A percentile compares a stretch with the other conserved stretches of the same genome.
phyloP scores from a whole-genome alignment of 2,329 filamentous ascomycete species.

The Reticulascus tulasneorum region DNA sequence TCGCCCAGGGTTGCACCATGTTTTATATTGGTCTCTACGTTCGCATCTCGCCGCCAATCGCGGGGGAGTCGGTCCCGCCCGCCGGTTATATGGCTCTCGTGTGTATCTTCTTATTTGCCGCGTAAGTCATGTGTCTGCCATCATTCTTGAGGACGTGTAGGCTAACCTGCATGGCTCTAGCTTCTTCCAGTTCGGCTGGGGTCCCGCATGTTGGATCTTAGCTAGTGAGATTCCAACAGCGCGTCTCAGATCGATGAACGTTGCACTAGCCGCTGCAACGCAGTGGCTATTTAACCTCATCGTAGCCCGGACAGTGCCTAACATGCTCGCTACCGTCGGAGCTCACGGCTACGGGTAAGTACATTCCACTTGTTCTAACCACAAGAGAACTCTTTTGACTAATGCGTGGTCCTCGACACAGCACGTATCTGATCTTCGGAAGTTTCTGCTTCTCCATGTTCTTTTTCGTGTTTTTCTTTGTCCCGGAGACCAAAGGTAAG shows the following conservation, averaged over 20 bases:
- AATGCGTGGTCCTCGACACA: too few species aligned
- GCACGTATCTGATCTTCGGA: constrained; percentile 61
- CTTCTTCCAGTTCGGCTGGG: constrained; percentile 40
- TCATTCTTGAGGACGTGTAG: too few species aligned
- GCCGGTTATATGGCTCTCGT: constrained; percentile 63
- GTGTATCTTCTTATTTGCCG: constrained; percentile 61
- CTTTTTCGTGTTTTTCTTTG: constrained; percentile 58
- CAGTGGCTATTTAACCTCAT: constrained; percentile 71
- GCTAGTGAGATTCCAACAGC: constrained; percentile 58
- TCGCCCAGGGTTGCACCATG: constrained; percentile 58
- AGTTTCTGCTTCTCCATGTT: constrained; percentile 62
- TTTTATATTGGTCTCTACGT: constrained; percentile 65
- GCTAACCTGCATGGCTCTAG: constrained; percentile 6
- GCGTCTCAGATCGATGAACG: constrained; percentile 58
- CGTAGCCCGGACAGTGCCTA: constrained; percentile 58
- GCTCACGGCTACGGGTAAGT: constrained; percentile 30
- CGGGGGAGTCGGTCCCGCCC: constrained; percentile 45
- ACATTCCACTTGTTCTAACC: rapidly evolving
- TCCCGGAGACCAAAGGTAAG: constrained; percentile 67
- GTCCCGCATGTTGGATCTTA: constrained; percentile 57
- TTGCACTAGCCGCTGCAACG: constrained; percentile 60
- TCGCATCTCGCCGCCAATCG: constrained; percentile 49
- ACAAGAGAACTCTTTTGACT: constrained; percentile 1
- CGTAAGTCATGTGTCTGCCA: too few species aligned
- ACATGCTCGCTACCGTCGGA: constrained; percentile 52